Base-by-base conservation (phyloP, 225 moss, liverwort and hornwort species). In the Sphagnum tenellum region DNA sequence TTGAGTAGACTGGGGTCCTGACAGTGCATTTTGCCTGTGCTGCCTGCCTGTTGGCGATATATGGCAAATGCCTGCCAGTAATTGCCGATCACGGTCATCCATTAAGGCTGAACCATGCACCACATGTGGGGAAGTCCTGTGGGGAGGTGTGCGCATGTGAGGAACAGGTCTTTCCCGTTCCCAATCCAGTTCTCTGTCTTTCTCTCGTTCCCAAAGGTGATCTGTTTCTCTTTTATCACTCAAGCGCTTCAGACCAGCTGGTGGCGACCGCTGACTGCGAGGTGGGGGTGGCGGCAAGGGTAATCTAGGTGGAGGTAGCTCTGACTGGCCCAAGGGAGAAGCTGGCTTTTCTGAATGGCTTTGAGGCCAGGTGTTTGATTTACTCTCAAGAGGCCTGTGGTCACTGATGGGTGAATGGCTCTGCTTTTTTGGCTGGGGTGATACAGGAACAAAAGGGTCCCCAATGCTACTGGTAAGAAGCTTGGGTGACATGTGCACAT, bases 31-130 rank as follows among this genome's bases (percentile, higher is more conserved):
- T 14, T 68, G 65, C 62, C 73, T 75, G 45, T 76, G 70, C 57
- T 73, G 68, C 6, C 54, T 68, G 46, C 50, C 70, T 1, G 73
- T 54, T 5, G 85, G 84, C 3, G 81, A 85, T 2, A 81, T 79
- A 72, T 87, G 80, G 64, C 87, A 79, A 9, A 96, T 92, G 57
- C 92, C 93, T 55, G 96, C 96, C 64, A 98, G 74, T 66, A 93
- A 75, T 44, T 86, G 81, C 64, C 96, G 76, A 48, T 98, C 96
- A 55, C 96, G 82, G 62, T 98, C 96, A 69, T 98, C 96, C 68
- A 92, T 98, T 79, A 98, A 76, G 5, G 96, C 90, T 2, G 96
- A 98, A 57, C 96, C 96, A 50, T 98, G 96, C 48, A 98, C 91
- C 12, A 98, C 96, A 65, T 98, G 96, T 4, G 96, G 96, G 55